Evolutionary conservation across 352 stramenopile genomes (phyloP).

Genomic region (Globisporangium acanthophoron): DNA sequence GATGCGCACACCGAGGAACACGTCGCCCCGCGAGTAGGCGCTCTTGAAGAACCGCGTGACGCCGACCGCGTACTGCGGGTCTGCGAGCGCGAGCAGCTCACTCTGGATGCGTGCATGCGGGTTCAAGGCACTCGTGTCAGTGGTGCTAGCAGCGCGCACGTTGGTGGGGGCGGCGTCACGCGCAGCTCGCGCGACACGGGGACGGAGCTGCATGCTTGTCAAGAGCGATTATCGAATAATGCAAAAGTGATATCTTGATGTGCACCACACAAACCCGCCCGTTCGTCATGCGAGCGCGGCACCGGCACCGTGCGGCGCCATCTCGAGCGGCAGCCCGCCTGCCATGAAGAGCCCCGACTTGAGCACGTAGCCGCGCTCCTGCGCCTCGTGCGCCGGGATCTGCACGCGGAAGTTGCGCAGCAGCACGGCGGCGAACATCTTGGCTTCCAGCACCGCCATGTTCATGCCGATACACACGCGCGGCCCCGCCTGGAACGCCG

Average conservation of each 20-base stretch:
- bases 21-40: constrained; percentile 10
- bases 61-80: not conserved
- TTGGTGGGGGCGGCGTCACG: not conserved
- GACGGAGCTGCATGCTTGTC: not conserved
- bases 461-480: constrained; percentile 69
- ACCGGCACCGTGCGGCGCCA: constrained; percentile 19
- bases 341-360: constrained; percentile 48
- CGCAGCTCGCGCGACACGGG: not conserved
- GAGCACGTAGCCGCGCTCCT: constrained; percentile 41
- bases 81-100: constrained; percentile 8
- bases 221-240: not conserved
- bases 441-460: constrained; percentile 58
- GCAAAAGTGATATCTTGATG: not conserved
- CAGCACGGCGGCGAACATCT: constrained; percentile 43
- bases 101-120: constrained; percentile 4
- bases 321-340: constrained; percentile 30
- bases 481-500: constrained; percentile 62
- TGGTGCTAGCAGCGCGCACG: constrained; percentile 2
- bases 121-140: not conserved
- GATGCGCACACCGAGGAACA: constrained; percentile 14
- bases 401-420: constrained; percentile 33
- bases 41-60: constrained; percentile 12
- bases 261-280: not conserved
- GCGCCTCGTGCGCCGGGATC: constrained; percentile 24
- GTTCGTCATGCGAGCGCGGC: not conserved